phyloP scores from a whole-genome alignment of 1,284 basidiomycete genomes.

The Irpex sp. region DNA sequence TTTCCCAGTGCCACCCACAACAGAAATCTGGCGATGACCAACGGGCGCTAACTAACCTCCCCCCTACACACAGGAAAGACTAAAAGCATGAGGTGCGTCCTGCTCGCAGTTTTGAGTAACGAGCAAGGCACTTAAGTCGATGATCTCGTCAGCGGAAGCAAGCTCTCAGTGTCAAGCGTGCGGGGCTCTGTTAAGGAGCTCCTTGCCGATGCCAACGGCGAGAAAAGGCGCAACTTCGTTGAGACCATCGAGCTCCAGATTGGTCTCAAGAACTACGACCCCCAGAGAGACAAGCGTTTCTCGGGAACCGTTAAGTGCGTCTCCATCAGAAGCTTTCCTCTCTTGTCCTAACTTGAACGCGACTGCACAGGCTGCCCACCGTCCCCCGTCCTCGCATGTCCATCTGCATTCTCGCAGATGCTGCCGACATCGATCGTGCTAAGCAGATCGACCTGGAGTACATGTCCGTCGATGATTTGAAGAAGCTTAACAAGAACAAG shows the following conservation, averaged over 20 bases:
- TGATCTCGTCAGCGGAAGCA: constrained; percentile 34
- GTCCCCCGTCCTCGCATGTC: constrained; percentile 99
- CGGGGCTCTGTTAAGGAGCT: constrained; percentile 92
- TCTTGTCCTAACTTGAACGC: background rate
- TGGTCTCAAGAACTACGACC: constrained; percentile 98
- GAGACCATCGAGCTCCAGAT: constrained; percentile 96
- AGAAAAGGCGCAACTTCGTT: constrained; percentile 87
- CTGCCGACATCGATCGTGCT: constrained; percentile 97
- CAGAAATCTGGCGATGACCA: background rate
- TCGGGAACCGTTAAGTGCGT: constrained; percentile 92
- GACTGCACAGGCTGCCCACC: constrained; percentile 75
- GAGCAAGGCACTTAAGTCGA: background rate
- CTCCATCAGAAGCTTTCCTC: constrained; percentile 1
- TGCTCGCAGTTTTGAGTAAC: background rate
- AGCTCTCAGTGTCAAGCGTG: constrained; percentile 98
- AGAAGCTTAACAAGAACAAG: constrained; percentile 99
- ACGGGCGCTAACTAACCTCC: constrained; percentile 12
- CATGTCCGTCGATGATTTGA: constrained; percentile 99
- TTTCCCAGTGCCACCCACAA: constrained; percentile 1
- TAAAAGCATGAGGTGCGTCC: constrained; percentile 28
- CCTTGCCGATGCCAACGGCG: constrained; percentile 72
- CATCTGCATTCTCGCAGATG: constrained; percentile 99
- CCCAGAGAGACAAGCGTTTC: constrained; percentile 95
- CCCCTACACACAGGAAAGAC: constrained; percentile 8
- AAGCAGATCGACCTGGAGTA: constrained; percentile 97